Evolutionary conservation across 2,329 filamentous ascomycete genomes (phyloP).

Genomic region (Decorospora gaudefroyi): DNA sequence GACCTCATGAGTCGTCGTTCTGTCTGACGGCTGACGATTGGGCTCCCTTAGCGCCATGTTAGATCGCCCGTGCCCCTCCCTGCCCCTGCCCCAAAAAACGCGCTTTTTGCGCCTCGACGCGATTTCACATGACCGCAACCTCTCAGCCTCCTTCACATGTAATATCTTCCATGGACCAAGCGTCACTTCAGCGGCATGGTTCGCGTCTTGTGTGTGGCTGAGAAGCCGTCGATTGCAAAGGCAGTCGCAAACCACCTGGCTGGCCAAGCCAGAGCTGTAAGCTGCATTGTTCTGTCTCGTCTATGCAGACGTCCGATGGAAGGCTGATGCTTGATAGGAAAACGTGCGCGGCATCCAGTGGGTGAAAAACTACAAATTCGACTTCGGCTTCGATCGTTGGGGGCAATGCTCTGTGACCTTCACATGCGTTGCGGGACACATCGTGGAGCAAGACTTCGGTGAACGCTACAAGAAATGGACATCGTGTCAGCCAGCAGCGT

Average conservation of each 20-base stretch:
- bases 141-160: background rate
- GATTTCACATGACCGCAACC: conserved; percentile 43
- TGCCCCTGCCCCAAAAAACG: no score
- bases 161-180: conserved; percentile 11
- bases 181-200: conserved; percentile 34
- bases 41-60: conserved; percentile 14
- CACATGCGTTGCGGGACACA: conserved; percentile 89
- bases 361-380: conserved; percentile 93
- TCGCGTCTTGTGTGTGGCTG: conserved; percentile 74
- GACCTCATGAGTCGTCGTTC: conserved; percentile 36
- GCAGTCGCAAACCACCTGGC: conserved; percentile 88
- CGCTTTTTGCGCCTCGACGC: conserved; percentile 33
- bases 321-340: conserved; percentile 55
- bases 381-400: conserved; percentile 86
- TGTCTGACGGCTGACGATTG: conserved; percentile 6
- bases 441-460: conserved; percentile 79
- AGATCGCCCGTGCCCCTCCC: conserved; percentile 16
- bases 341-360: conserved; percentile 70
- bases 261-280: conserved; percentile 73
- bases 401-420: conserved; percentile 84
- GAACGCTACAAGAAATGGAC: conserved; percentile 76
- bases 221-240: conserved; percentile 94
- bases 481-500: conserved; percentile 73
- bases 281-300: conserved; percentile 7
- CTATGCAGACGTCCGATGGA: background rate